Percentiles rank a stretch among this genome's conserved stretches.
phyloP scores from a whole-genome alignment of 106 monocot species.

The Cymbidium sinense region DNA sequence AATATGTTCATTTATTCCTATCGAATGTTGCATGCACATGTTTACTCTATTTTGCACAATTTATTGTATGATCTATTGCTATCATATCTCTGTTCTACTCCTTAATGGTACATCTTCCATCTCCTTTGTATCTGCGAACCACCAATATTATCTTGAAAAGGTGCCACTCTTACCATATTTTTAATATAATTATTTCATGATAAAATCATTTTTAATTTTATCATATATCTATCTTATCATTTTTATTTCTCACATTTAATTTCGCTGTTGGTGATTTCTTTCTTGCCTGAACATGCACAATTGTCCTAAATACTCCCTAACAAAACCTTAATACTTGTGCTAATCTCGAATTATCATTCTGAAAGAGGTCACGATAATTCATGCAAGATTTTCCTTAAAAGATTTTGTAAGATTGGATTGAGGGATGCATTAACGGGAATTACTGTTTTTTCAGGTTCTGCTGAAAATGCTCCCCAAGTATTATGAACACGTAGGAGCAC shows the following conservation, averaged over 20 bases:
- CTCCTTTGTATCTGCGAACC: not conserved
- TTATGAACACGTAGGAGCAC: constrained; percentile 69
- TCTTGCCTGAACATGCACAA: not conserved
- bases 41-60: not conserved
- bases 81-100: too few relatives aligned
- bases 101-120: too few relatives aligned
- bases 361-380: not conserved
- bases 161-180: not conserved
- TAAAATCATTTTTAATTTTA: not conserved
- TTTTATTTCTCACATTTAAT: not conserved
- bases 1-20: too few relatives aligned
- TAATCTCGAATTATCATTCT: not conserved
- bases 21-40: not conserved
- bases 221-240: not conserved
- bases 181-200: not conserved
- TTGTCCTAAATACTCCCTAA: not conserved
- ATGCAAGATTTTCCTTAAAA: not conserved
- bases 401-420: not conserved
- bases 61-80: too few relatives aligned
- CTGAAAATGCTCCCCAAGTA: constrained; percentile 90
- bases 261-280: not conserved
- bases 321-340: not conserved
- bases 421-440: not conserved
- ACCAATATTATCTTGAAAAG: not conserved
- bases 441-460: constrained; percentile 42